A percentile compares a stretch with the other conserved stretches of the same genome.
These are phyloP conservation scores for Chaetomiaceae sp. DNA, from an alignment of 2,329 filamentous ascomycete genomes.

Conservation along the genomic window DNA sequence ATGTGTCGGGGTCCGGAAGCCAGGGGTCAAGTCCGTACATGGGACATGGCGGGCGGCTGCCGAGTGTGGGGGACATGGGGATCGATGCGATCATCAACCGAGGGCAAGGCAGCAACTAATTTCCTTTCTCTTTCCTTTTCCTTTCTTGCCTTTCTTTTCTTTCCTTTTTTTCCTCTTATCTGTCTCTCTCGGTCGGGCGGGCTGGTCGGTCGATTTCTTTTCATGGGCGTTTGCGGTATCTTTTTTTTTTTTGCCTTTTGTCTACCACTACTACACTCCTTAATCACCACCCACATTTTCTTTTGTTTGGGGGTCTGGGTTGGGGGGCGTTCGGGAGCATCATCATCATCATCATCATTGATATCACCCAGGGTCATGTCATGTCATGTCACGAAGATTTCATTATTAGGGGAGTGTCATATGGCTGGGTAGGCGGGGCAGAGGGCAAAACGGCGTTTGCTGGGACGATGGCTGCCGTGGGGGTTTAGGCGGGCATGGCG, in stretches of 20 bases:
- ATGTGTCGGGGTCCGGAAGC: constrained; percentile 21
- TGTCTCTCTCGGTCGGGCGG: too few relatives aligned
- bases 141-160: background rate
- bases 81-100: constrained; percentile 57
- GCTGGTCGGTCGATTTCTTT: too few relatives aligned
- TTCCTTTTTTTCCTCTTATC: background rate
- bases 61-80: constrained; percentile 54
- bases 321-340: background rate
- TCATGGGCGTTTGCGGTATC: too few relatives aligned
- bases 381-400: background rate
- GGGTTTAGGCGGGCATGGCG: background rate
- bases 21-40: constrained; percentile 45
- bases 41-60: constrained; percentile 42
- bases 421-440: too few relatives aligned
- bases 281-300: constrained; percentile 7
- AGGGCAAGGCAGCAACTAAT: constrained; percentile 27
- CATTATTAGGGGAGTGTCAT: background rate
- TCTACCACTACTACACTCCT: background rate
- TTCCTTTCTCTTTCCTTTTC: background rate
- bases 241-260: background rate
- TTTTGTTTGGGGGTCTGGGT: constrained; percentile 1
- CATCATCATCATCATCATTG: background rate
- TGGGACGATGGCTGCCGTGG: too few relatives aligned
- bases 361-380: background rate
- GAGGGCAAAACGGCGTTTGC: too few relatives aligned